These are phyloP conservation scores for Paratinospora sagittata DNA, from an alignment of 164 flowering plant genomes.

Conservation along the genomic window DNA sequence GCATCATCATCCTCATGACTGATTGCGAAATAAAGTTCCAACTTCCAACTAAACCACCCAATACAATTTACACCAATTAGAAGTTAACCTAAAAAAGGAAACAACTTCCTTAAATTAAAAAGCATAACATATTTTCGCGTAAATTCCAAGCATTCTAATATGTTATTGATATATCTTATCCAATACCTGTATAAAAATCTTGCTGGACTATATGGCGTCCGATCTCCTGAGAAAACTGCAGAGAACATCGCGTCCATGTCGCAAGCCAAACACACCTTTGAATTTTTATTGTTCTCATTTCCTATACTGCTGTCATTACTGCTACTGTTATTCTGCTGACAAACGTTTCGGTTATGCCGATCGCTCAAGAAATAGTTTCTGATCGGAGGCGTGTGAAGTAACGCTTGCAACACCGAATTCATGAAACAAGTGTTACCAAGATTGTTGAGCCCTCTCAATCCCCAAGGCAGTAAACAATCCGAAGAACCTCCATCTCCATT, in stretches of 20 bases:
- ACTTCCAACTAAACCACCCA: no score
- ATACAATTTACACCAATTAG: background rate
- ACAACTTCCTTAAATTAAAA: background rate
- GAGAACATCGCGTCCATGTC: conserved; percentile 76
- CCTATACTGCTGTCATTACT: background rate
- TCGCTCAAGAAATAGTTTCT: conserved; percentile 83
- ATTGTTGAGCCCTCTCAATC: conserved; percentile 77
- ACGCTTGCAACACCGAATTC: conserved; percentile 91
- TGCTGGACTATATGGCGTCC: conserved; percentile 75
- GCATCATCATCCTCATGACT: background rate
- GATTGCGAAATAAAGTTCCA: background rate
- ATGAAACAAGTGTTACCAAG: conserved; percentile 88
- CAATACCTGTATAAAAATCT: conserved; percentile 71
- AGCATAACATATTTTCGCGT: background rate
- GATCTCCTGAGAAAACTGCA: conserved; percentile 69
- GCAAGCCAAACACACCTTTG: conserved; percentile 61
- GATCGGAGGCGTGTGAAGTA: conserved; percentile 84
- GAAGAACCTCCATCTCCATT: conserved; percentile 14
- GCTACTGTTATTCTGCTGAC: conserved; percentile 49
- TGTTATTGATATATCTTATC: background rate
- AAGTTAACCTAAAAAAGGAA: background rate
- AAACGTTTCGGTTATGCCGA: conserved; percentile 56
- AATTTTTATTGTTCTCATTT: conserved; percentile 10
- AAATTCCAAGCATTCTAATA: background rate
- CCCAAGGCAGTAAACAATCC: conserved; percentile 38